A percentile compares a stretch with the other conserved stretches of the same genome.
phyloP scores from a whole-genome alignment of 352 stramenopile genomes.

The Globisporangium nagaii region DNA sequence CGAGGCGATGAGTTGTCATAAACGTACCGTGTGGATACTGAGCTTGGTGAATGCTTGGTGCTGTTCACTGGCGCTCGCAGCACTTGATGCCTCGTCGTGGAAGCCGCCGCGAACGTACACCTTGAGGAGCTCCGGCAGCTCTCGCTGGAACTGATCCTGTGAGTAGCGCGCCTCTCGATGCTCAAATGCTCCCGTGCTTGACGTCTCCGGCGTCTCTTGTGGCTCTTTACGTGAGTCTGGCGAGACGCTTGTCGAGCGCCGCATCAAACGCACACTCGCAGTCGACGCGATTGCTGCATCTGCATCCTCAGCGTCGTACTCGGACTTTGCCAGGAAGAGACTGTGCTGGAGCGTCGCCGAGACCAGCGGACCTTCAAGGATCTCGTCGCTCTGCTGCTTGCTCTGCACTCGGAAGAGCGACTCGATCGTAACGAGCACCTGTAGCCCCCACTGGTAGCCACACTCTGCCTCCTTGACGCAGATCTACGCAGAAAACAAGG shows the following conservation, averaged over 20 bases:
- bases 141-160: neutral
- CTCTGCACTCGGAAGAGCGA: conserved; percentile 9
- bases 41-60: conserved; percentile 1
- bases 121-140: conserved; percentile 11
- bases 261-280: neutral
- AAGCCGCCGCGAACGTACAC: conserved; percentile 11
- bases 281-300: neutral
- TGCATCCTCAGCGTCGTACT: conserved; percentile 13
- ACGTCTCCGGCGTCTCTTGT: no score
- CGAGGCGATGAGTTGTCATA: no score
- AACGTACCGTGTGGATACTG: conserved; percentile 26
- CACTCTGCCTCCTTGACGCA: conserved; percentile 18
- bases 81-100: neutral
- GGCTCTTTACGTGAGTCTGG: no score
- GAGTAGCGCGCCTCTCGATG: neutral
- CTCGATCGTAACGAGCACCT: conserved; percentile 12
- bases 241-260: no score
- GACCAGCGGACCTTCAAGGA: neutral
- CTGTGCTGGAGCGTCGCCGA: conserved; percentile 6
- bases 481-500: conserved; percentile 12
- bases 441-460: conserved; percentile 30
- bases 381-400: neutral
- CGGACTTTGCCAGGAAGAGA: conserved; percentile 31
- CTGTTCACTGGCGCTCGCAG: neutral
- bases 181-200: neutral